Percentiles rank a stretch among this genome's conserved stretches.
phyloP scores from a whole-genome alignment of 1,284 basidiomycete genomes.

The Entoloma clypeatum region DNA sequence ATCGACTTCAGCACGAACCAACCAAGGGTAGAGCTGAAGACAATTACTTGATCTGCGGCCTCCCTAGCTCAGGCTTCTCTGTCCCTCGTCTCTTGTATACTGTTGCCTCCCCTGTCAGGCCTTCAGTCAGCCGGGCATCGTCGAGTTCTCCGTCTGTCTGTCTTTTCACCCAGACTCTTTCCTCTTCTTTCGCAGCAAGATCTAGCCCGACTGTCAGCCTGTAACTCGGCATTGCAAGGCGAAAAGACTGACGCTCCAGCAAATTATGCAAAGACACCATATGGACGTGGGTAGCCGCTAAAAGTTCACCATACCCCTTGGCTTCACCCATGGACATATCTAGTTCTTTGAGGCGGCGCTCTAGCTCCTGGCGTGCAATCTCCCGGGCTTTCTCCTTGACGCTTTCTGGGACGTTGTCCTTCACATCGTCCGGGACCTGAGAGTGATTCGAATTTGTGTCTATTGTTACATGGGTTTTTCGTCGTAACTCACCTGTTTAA shows the following conservation, averaged over 20 bases:
- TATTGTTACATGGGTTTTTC: no score
- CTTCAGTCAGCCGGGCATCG: conserved; percentile 61
- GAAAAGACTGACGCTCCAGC: conserved; percentile 47
- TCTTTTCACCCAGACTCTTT: conserved; percentile 64
- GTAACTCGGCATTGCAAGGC: background rate
- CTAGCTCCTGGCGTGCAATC: conserved; percentile 61
- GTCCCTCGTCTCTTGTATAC: conserved; percentile 67
- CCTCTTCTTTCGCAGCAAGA: conserved; percentile 62
- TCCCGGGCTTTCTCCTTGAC: conserved; percentile 58
- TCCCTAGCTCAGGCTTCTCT: conserved; percentile 63
- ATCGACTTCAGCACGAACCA: background rate
- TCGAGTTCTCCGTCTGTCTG: conserved; percentile 69
- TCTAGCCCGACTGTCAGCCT: conserved; percentile 32
- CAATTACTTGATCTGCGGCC: conserved; percentile 61
- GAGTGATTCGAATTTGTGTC: background rate
- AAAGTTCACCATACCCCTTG: conserved; percentile 48
- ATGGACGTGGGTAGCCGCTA: conserved; percentile 54
- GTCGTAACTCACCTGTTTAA: conserved; percentile 53
- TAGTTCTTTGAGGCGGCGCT: conserved; percentile 55
- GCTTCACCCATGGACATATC: conserved; percentile 57
- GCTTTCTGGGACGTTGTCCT: conserved; percentile 55
- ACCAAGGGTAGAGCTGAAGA: background rate
- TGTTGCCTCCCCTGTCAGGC: conserved; percentile 60
- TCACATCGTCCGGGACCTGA: conserved; percentile 51
- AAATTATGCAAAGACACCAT: conserved; percentile 55